Base-by-base conservation (phyloP, 345 rosid genomes). In the Murraya koenigii region DNA sequence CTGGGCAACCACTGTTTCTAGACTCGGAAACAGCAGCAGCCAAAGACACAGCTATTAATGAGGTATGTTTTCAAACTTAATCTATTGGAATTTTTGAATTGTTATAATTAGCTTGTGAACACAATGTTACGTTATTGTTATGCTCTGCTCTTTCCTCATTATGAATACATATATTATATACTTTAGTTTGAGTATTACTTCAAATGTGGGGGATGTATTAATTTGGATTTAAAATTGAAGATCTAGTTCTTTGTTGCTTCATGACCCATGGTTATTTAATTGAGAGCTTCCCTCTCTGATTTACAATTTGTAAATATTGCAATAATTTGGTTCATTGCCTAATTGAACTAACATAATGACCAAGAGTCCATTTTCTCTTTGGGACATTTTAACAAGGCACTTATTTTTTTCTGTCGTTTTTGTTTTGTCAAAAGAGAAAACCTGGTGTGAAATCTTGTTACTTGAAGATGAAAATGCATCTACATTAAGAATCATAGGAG, bases 11-110 rank as follows among this genome's bases (percentile, higher is more conserved):
- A 67, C 85, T 96, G 83, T 94, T 96, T 89, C 79, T 89, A 10
- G 98, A 94, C 80, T 80, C 94, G 0, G 78, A 90, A 84, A 78
- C 89, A 82, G 84, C 94, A 25, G 88, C 93, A 64, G 89, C 99
- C 66, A 91, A 84, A 81, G 98, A 92, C 87, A 96, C 98, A 2
- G 97, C 97, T 75, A 89, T 96, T 72, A 82, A 84, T 77, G 98
- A 94, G 84, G 99, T 94, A 70, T 58, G 9, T 62, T 54, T 60
- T 60, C 66, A 56, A 63, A 49, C 26, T 75, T 72, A 23, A 28
- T 39, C 62, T 19, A 38, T 58, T 60, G 33, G 8, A 4, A 26
- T 7, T 62, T 74, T 71, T 14, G 6, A 22, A 32, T 25, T 67
- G 30, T 49, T 58, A 8, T 81, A 11, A 19, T 30, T 35, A 52